phyloP scores from a whole-genome alignment of 495 filamentous ascomycete species.

The Neurospora intermedia region DNA sequence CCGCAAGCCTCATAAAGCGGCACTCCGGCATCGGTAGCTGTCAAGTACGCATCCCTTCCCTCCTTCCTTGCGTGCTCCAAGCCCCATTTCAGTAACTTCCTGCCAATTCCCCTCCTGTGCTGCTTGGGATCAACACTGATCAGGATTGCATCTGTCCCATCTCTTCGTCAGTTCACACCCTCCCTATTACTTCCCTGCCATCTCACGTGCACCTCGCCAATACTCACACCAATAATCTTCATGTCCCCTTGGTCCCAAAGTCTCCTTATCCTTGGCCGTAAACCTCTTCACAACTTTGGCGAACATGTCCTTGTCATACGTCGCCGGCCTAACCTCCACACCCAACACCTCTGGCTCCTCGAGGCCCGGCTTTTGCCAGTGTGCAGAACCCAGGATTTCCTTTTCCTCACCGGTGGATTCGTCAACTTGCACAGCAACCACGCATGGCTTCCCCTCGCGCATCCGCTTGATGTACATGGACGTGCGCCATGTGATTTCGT shows the following conservation, averaged over 20 bases:
- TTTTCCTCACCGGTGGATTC: neutral
- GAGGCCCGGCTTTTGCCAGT: conserved; percentile 12
- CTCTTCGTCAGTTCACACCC: conserved; percentile 2
- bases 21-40: conserved; percentile 10
- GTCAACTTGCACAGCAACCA: conserved; percentile 14
- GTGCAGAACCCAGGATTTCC: conserved; percentile 11
- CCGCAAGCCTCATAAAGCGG: conserved; percentile 12
- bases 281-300: neutral
- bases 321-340: neutral
- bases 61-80: conserved; percentile 8
- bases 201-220: no score
- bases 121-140: conserved; percentile 13
- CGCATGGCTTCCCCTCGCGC: conserved; percentile 8
- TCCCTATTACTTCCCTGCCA: neutral
- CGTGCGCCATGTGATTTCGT: conserved; percentile 13
- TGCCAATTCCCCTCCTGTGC: conserved; percentile 17
- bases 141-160: conserved; percentile 11
- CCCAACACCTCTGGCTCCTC: neutral
- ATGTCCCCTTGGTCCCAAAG: neutral
- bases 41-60: conserved; percentile 6
- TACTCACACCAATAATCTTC: neutral
- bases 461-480: conserved; percentile 5
- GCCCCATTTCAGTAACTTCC: conserved; percentile 13
- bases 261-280: neutral
- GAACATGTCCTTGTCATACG: neutral